Percentiles rank a stretch among this genome's conserved stretches.
Evolutionary conservation across 1,139 yeast species (phyloP).

Genomic region (Barnettozyma hawaiiensis): DNA sequence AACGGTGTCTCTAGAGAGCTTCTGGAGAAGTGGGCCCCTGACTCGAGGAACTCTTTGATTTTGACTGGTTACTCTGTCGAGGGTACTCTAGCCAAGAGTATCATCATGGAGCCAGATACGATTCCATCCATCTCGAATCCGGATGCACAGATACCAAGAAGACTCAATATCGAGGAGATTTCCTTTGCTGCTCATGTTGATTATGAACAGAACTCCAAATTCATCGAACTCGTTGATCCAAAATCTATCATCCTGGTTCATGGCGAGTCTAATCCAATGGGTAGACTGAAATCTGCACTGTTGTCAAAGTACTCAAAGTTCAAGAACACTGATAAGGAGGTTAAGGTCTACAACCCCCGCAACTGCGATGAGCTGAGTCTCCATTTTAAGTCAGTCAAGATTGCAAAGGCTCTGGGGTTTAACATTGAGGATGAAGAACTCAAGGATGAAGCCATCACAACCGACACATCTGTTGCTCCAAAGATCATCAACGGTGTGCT

Average conservation of each 20-base stretch:
- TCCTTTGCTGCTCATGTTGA: conserved; percentile 99
- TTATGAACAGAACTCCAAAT: conserved; percentile 85
- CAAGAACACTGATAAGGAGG: conserved; percentile 85
- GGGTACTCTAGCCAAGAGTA: conserved; percentile 93
- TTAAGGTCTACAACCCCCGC: conserved; percentile 88
- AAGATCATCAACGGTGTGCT: conserved; percentile 61
- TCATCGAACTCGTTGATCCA: conserved; percentile 84
- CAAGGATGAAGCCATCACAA: neutral
- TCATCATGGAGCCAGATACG: conserved; percentile 82
- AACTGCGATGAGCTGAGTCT: conserved; percentile 79
- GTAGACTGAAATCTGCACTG: conserved; percentile 87
- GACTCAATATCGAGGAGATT: conserved; percentile 86
- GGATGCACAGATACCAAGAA: conserved; percentile 78
- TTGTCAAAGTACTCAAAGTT: conserved; percentile 78
- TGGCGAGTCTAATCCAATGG: conserved; percentile 99
- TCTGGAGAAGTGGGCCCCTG: conserved; percentile 96
- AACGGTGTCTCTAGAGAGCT: conserved; percentile 90
- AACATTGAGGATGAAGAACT: conserved; percentile 49
- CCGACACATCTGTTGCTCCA: neutral
- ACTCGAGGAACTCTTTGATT: conserved; percentile 79
- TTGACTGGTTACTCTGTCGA: conserved; percentile 97
- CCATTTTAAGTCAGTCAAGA: conserved; percentile 74
- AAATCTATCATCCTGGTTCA: conserved; percentile 83
- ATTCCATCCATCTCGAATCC: conserved; percentile 79
- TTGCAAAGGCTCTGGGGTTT: conserved; percentile 81